phyloP scores from a whole-genome alignment of 768 basidiomycete species.

The Suillus paluster region DNA sequence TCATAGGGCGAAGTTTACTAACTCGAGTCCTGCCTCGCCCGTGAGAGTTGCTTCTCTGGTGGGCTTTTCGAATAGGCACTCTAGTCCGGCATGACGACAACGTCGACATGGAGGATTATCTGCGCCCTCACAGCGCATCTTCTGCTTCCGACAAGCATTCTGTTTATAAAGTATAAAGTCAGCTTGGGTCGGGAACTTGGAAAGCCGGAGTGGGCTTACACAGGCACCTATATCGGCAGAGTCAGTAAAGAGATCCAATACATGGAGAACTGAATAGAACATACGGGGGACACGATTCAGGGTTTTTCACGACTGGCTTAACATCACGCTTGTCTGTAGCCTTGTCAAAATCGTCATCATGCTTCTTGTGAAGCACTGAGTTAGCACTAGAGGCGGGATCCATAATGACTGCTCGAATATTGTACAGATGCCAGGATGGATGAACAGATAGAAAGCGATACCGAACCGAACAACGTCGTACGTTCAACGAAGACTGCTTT shows the following conservation, averaged over 20 bases:
- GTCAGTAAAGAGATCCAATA: constrained; percentile 4
- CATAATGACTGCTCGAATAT: constrained; percentile 21
- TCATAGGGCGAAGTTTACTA: constrained; percentile 35
- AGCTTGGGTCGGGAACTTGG: constrained; percentile 19
- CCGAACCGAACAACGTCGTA: constrained; percentile 16
- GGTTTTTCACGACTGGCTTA: constrained; percentile 76
- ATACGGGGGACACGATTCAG: constrained; percentile 87
- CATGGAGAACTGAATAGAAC: constrained; percentile 38
- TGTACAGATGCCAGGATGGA: constrained; percentile 12
- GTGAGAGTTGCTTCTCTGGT: constrained; percentile 84
- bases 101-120: constrained; percentile 97
- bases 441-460: constrained; percentile 20
- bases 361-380: constrained; percentile 58
- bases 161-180: constrained; percentile 37
- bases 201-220: constrained; percentile 47
- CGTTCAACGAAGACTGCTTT: constrained; percentile 8
- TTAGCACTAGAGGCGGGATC: constrained; percentile 17
- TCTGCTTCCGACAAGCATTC: constrained; percentile 96
- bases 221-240: constrained; percentile 64
- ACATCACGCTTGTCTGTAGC: constrained; percentile 58
- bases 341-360: constrained; percentile 45
- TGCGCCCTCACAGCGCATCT: constrained; percentile 97
- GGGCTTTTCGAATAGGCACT: constrained; percentile 96
- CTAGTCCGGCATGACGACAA: constrained; percentile 86
- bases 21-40: constrained; percentile 91